A percentile compares a stretch with the other conserved stretches of the same genome.
These are phyloP conservation scores for Streptanthus diversifolius DNA, from an alignment of 345 rosid species.

Conservation along the genomic window DNA sequence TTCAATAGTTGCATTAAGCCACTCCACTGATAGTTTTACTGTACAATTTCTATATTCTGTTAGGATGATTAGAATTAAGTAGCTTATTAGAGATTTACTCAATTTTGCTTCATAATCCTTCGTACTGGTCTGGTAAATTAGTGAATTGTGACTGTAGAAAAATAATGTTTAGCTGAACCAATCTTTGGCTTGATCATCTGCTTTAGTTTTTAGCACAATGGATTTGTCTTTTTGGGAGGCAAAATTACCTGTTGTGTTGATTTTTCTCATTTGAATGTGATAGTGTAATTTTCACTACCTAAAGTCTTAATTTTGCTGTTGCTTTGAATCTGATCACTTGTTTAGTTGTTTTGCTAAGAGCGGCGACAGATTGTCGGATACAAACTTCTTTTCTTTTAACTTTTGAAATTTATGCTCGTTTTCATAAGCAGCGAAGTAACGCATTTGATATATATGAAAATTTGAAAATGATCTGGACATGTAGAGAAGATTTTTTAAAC, in stretches of 20 bases:
- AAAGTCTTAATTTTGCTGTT: not conserved
- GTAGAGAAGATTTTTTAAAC: not conserved
- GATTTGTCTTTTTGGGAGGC: not conserved
- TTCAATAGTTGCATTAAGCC: not conserved
- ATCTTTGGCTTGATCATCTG: not conserved
- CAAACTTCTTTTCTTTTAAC: not conserved
- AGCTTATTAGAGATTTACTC: not conserved
- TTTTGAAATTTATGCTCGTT: not conserved
- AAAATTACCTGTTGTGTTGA: not conserved
- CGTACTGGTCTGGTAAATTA: not conserved
- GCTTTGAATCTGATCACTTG: not conserved
- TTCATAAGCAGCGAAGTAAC: not conserved
- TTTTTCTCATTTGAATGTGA: not conserved
- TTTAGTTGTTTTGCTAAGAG: not conserved
- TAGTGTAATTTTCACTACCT: not conserved
- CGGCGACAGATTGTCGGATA: not conserved
- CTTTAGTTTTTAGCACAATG: not conserved
- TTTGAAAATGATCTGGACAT: not conserved
- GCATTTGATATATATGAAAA: too few species aligned
- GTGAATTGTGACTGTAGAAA: not conserved
- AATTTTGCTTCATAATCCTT: not conserved
- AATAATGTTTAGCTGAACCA: not conserved
- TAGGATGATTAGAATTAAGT: not conserved
- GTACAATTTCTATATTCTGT: not conserved
- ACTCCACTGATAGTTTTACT: not conserved